phyloP scores from a whole-genome alignment of 163 green algal genomes.

The Chloromonas sp. region DNA sequence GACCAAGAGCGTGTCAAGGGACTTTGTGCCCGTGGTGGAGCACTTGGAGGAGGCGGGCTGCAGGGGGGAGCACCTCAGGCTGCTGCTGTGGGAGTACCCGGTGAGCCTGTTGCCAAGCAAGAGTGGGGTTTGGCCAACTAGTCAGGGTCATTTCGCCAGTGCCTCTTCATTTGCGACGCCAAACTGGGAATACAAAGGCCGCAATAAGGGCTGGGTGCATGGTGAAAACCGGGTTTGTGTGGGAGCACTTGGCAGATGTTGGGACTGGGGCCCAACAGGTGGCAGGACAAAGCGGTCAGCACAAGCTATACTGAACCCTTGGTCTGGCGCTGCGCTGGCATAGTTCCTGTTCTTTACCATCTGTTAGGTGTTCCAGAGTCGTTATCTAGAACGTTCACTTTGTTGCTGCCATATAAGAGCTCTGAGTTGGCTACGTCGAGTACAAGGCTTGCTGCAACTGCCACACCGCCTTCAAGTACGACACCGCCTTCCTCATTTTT shows the following conservation, averaged over 20 bases:
- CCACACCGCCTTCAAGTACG: too few relatives aligned
- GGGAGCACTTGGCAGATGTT: background rate
- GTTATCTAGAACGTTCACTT: too few relatives aligned
- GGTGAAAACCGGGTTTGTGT: background rate
- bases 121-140: background rate
- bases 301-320: too few relatives aligned
- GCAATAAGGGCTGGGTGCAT: background rate
- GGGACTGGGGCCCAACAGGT: background rate
- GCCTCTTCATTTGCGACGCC: too few relatives aligned
- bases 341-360: too few relatives aligned
- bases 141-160: background rate
- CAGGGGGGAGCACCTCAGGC: background rate
- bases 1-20: background rate
- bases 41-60: background rate
- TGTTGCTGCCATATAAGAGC: too few relatives aligned
- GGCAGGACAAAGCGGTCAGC: too few relatives aligned
- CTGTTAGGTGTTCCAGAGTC: too few relatives aligned
- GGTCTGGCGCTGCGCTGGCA: too few relatives aligned
- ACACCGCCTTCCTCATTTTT: too few relatives aligned
- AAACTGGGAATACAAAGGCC: background rate
- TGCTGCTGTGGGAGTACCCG: background rate
- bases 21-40: background rate
- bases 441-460: too few relatives aligned
- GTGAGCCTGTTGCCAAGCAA: background rate
- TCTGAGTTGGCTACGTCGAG: too few relatives aligned